Conservation (phyloP, 805 yeast species). For the Wickerhamiella sorbophila region DNA sequence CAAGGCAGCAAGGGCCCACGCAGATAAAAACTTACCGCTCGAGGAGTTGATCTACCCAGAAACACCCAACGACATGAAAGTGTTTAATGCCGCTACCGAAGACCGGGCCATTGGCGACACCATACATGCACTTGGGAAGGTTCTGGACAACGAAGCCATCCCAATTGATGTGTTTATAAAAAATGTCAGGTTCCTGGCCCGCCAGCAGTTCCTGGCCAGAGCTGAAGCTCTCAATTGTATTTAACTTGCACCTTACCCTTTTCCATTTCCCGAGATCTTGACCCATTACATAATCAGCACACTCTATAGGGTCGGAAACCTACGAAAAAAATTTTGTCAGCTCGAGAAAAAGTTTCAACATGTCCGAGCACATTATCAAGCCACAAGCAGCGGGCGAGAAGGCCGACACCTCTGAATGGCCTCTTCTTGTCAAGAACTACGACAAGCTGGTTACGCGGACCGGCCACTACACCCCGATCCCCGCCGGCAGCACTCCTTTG, state of each 20-base stretch:
- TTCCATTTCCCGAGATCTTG: too few relatives aligned
- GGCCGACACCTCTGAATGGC: conserved; percentile 89
- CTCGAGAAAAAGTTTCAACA: conserved; percentile 15
- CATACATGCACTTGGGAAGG: conserved; percentile 40
- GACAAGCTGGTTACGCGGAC: conserved; percentile 90
- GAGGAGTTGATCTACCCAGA: conserved; percentile 37
- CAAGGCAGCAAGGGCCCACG: background rate
- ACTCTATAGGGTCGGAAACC: too few relatives aligned
- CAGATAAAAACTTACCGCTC: conserved; percentile 15
- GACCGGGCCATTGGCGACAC: conserved; percentile 64
- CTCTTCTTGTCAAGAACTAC: conserved; percentile 80
- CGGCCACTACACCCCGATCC: conserved; percentile 95
- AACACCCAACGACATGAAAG: conserved; percentile 41
- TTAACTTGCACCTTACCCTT: background rate
- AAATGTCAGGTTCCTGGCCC: conserved; percentile 40
- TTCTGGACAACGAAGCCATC: conserved; percentile 37
- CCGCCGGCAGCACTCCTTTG: conserved; percentile 86
- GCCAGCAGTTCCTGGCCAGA: conserved; percentile 46
- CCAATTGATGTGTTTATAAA: conserved; percentile 31
- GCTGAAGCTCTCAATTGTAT: conserved; percentile 14
- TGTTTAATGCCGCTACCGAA: conserved; percentile 48
- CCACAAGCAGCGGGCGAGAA: conserved; percentile 68
- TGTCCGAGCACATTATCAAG: conserved; percentile 57
- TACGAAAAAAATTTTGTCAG: background rate
- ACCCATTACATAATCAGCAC: too few relatives aligned